Evolutionary conservation across 257 asterid species (phyloP).

Genomic region (Coffea canephora): DNA sequence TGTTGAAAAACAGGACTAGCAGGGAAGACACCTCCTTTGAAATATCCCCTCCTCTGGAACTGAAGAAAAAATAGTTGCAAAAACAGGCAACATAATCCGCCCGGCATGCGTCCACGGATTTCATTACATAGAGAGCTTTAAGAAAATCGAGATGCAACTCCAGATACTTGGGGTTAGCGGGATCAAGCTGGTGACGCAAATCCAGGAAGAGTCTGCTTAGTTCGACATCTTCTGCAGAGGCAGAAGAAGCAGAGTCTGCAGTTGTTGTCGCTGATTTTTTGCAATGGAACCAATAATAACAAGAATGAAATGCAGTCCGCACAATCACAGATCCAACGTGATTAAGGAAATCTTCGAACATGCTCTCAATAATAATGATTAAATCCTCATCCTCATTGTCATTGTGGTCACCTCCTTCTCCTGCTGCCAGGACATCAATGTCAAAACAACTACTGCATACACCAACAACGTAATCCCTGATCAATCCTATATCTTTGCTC

Average conservation of each 20-base stretch:
- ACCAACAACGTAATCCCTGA: background rate
- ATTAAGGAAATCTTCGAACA: background rate
- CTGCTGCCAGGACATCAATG: no score
- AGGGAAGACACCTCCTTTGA: background rate
- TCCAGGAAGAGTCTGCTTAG: background rate
- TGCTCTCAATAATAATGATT: no score
- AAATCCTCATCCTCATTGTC: no score
- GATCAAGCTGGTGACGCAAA: background rate
- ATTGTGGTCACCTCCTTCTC: no score
- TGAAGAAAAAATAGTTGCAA: background rate
- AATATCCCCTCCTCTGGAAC: background rate
- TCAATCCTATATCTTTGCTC: no score
- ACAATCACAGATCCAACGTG: slow-evolving; percentile 6
- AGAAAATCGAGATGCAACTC: background rate
- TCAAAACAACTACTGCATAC: no score
- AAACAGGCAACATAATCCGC: no score
- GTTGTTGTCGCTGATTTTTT: background rate
- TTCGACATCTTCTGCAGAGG: no score
- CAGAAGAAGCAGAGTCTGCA: no score
- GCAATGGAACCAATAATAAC: slow-evolving; percentile 1
- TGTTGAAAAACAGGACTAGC: background rate
- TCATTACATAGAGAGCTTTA: background rate
- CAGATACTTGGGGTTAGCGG: background rate
- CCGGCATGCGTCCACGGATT: no score
- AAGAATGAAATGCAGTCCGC: background rate